Evolutionary conservation across 73 alveolate genomes (phyloP).

Genomic region (Tetrahymena malaccensis): DNA sequence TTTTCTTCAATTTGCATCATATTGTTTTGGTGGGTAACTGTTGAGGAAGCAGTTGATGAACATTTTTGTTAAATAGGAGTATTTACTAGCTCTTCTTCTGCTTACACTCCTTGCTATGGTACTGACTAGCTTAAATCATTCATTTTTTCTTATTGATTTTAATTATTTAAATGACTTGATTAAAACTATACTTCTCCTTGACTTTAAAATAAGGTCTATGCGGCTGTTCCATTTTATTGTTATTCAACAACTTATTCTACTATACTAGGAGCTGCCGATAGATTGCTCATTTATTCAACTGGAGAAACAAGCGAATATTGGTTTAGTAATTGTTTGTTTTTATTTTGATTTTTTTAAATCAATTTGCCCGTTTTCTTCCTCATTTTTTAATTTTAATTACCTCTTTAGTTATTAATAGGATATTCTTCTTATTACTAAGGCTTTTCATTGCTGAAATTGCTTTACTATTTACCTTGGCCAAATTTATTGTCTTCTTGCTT

Average conservation of each 20-base stretch:
- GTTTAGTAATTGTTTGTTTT: background rate
- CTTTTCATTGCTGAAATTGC: background rate
- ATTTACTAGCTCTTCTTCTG: background rate
- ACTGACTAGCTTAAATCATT: background rate
- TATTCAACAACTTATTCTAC: background rate
- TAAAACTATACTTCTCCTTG: background rate
- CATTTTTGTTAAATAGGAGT: background rate
- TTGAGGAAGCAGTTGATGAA: background rate
- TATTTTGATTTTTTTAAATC: background rate
- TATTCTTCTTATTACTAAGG: background rate
- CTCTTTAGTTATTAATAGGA: background rate
- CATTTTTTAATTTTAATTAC: background rate
- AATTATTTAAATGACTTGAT: background rate
- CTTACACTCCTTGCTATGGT: background rate
- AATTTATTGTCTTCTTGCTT: background rate
- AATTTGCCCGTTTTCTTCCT: background rate
- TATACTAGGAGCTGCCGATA: background rate
- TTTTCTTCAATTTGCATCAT: background rate
- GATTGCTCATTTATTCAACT: background rate
- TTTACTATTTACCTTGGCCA: background rate
- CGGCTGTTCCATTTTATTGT: background rate
- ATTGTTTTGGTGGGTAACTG: background rate
- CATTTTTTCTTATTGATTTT: too few species aligned
- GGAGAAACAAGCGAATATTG: background rate
- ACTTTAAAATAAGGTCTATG: background rate